phyloP scores from a whole-genome alignment of 2,329 filamentous ascomycete genomes.

The Fusarium concolor region DNA sequence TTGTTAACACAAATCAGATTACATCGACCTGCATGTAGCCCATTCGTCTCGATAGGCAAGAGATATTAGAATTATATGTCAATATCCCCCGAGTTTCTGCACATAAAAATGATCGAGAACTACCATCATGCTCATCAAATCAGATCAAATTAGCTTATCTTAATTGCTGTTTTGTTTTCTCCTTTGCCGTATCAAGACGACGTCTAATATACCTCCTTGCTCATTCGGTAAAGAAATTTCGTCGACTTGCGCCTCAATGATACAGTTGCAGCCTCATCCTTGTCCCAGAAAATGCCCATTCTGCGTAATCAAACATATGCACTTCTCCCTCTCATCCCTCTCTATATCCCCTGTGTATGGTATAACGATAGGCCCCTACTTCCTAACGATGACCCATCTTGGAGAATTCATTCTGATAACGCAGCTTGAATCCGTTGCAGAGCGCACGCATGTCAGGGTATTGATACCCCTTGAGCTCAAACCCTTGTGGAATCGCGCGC shows the following conservation, averaged over 20 bases:
- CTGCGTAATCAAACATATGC: constrained; percentile 30
- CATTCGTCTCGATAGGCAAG: not conserved
- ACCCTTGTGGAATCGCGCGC: constrained; percentile 91
- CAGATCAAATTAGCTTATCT: constrained; percentile 37
- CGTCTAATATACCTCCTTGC: constrained; percentile 18
- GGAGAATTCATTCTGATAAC: constrained; percentile 74
- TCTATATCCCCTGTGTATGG: not conserved
- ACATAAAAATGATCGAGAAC: not conserved
- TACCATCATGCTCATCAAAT: constrained; percentile 6
- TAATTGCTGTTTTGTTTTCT: constrained; percentile 6
- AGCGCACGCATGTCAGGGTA: constrained; percentile 96
- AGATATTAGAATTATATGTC: not conserved
- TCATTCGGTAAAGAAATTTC: constrained; percentile 25
- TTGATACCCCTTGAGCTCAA: constrained; percentile 86
- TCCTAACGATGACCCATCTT: constrained; percentile 63
- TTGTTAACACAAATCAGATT: not conserved
- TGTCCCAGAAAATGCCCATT: constrained; percentile 14
- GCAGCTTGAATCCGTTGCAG: constrained; percentile 96
- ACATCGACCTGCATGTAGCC: not conserved
- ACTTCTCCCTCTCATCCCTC: not conserved
- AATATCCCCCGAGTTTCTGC: not conserved
- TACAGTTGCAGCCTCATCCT: constrained; percentile 31
- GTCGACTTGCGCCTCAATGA: constrained; percentile 31
- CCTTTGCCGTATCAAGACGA: constrained; percentile 2
- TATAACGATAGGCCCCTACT: not conserved